phyloP scores from a whole-genome alignment of 2,329 filamentous ascomycete species.

The Sclerotiophoma versabilis region DNA sequence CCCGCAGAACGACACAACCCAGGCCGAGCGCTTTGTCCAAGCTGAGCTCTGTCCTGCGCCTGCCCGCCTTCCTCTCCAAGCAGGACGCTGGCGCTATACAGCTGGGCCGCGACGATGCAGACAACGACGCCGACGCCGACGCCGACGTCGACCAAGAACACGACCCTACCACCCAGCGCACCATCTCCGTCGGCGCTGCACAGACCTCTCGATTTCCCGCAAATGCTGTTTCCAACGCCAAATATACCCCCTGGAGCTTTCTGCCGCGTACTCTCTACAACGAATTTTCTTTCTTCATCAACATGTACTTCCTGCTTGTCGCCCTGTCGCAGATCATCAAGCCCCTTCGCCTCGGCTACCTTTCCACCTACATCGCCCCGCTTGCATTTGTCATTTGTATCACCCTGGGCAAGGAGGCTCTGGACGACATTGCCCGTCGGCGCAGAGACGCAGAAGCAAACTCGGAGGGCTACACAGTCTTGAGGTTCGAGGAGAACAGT shows the following conservation, averaged over 20 bases:
- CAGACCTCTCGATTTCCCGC: slow-evolving; percentile 82
- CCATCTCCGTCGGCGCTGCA: slow-evolving; percentile 75
- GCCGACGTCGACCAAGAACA: slow-evolving; percentile 56
- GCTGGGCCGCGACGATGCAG: slow-evolving; percentile 35
- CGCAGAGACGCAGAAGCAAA: slow-evolving; percentile 93
- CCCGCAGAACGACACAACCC: slow-evolving; percentile 27
- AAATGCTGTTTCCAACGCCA: slow-evolving; percentile 94
- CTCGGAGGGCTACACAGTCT: slow-evolving; percentile 82
- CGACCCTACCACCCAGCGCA: slow-evolving; percentile 72
- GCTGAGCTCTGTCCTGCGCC: slow-evolving; percentile 62
- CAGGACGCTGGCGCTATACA: slow-evolving; percentile 35
- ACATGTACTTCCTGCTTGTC: slow-evolving; percentile 97
- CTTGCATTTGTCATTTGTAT: slow-evolving; percentile 90
- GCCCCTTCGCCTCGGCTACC: slow-evolving; percentile 86
- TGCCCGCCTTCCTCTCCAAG: slow-evolving; percentile 70
- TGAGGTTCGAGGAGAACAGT: slow-evolving; percentile 71
- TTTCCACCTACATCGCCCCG: slow-evolving; percentile 92
- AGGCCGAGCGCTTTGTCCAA: slow-evolving; percentile 51
- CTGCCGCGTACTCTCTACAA: slow-evolving; percentile 95
- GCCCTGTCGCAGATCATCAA: slow-evolving; percentile 93
- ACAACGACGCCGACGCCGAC: slow-evolving; percentile 55
- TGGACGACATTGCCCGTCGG: slow-evolving; percentile 87
- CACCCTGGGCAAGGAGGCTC: slow-evolving; percentile 93
- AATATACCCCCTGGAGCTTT: slow-evolving; percentile 95
- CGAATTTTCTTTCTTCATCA: slow-evolving; percentile 99